Conservation (phyloP, 2,329 filamentous ascomycete species). For the Penicillium sp. region DNA sequence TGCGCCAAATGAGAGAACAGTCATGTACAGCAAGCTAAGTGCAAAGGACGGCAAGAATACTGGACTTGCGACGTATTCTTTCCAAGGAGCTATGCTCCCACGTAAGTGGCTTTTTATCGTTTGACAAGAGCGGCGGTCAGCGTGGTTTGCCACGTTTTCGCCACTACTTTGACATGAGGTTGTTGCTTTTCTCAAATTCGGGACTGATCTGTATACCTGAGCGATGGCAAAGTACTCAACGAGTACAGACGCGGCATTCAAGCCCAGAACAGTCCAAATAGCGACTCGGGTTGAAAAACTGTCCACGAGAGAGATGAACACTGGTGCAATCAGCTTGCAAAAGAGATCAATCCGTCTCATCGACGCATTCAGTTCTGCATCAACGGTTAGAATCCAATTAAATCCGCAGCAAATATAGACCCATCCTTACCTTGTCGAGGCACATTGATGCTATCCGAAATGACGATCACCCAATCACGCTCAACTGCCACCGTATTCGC, state of each 20-base stretch:
- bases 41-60: conserved; percentile 50
- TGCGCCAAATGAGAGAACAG: conserved; percentile 55
- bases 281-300: conserved; percentile 47
- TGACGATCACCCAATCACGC: conserved; percentile 60
- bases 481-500: conserved; percentile 70
- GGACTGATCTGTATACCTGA: conserved; percentile 22
- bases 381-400: neutral
- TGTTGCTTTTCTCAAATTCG: conserved; percentile 8
- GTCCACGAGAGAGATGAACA: conserved; percentile 51
- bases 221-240: conserved; percentile 45
- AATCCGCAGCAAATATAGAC: neutral
- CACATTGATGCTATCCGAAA: conserved; percentile 35
- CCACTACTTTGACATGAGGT: neutral
- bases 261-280: conserved; percentile 47
- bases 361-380: conserved; percentile 48
- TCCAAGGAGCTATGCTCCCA: conserved; percentile 20
- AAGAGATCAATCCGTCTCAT: conserved; percentile 60
- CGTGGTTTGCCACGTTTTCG: conserved; percentile 5
- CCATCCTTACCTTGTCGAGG: conserved; percentile 38
- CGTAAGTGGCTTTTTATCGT: conserved; percentile 28
- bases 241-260: conserved; percentile 44
- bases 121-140: conserved; percentile 7
- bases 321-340: conserved; percentile 57
- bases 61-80: conserved; percentile 27
- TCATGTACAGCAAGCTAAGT: conserved; percentile 54